These are phyloP conservation scores for Aspergillus terreus DNA, from an alignment of 2,329 filamentous ascomycete species.

Conservation along the genomic window DNA sequence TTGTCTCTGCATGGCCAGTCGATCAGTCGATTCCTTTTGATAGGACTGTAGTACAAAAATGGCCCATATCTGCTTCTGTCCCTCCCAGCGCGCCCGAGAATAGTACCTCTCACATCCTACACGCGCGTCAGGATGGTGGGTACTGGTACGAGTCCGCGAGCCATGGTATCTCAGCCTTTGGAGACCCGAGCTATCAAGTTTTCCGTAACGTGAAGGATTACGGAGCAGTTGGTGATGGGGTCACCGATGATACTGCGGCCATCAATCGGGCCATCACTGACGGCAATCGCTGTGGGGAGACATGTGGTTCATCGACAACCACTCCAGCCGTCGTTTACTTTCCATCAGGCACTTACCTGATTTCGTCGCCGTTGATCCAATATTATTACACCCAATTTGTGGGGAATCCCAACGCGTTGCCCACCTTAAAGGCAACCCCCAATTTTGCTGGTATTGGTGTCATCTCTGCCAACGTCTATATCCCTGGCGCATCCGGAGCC, in stretches of 20 bases:
- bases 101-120: not conserved
- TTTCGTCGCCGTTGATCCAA: constrained; percentile 22
- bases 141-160: not conserved
- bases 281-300: constrained; percentile 21
- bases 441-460: constrained; percentile 17
- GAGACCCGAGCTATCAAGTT: constrained; percentile 18
- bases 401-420: constrained; percentile 29
- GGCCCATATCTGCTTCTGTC: not conserved
- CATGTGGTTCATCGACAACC: constrained; percentile 20
- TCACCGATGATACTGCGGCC: constrained; percentile 20
- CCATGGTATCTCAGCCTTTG: not conserved
- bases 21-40: not conserved
- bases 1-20: not conserved
- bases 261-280: constrained; percentile 27
- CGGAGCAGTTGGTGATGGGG: constrained; percentile 20
- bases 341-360: constrained; percentile 24
- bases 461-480: not conserved
- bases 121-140: not conserved
- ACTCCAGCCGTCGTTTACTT: constrained; percentile 28
- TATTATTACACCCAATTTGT: constrained; percentile 29
- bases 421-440: constrained; percentile 23
- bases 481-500: not conserved
- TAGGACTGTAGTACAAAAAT: not conserved
- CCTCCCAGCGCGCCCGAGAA: not conserved
- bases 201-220: constrained; percentile 29